A percentile compares a stretch with the other conserved stretches of the same genome.
Evolutionary conservation across 805 yeast species (phyloP).

Genomic region (Candida michaelii): DNA sequence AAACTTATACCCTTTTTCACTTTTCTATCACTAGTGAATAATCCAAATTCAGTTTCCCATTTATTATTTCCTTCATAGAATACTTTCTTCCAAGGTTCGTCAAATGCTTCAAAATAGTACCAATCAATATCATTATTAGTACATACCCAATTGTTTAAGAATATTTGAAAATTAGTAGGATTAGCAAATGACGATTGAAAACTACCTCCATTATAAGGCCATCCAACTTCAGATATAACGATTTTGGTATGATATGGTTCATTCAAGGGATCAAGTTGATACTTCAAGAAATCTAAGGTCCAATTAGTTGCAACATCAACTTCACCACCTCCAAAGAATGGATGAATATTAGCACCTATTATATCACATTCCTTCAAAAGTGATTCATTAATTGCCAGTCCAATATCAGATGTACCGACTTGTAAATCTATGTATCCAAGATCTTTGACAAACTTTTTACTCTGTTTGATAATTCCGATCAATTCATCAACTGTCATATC

Average conservation of each 20-base stretch:
- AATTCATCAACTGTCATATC: constrained; percentile 44
- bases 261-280: constrained; percentile 42
- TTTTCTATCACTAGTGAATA: constrained; percentile 50
- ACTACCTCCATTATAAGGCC: constrained; percentile 67
- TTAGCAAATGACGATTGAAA: constrained; percentile 50
- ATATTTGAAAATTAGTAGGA: constrained; percentile 40
- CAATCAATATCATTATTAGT: constrained; percentile 39
- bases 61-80: constrained; percentile 47
- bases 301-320: constrained; percentile 51
- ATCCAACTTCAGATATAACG: constrained; percentile 63
- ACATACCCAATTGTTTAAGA: constrained; percentile 55
- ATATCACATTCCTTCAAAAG: constrained; percentile 50
- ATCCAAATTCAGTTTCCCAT: constrained; percentile 77
- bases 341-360: constrained; percentile 64
- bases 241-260: constrained; percentile 28
- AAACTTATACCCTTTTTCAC: constrained; percentile 42
- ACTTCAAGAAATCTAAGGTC: constrained; percentile 48
- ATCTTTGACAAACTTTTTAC: constrained; percentile 36
- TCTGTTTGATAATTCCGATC: constrained; percentile 40
- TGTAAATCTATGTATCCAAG: constrained; percentile 40
- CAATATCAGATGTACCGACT: constrained; percentile 65
- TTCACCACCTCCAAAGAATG: constrained; percentile 61
- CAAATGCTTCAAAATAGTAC: constrained; percentile 69
- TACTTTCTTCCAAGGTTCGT: constrained; percentile 66
- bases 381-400: constrained; percentile 42